Conservation (phyloP, 495 filamentous ascomycete genomes). For the Neurospora sp. region DNA sequence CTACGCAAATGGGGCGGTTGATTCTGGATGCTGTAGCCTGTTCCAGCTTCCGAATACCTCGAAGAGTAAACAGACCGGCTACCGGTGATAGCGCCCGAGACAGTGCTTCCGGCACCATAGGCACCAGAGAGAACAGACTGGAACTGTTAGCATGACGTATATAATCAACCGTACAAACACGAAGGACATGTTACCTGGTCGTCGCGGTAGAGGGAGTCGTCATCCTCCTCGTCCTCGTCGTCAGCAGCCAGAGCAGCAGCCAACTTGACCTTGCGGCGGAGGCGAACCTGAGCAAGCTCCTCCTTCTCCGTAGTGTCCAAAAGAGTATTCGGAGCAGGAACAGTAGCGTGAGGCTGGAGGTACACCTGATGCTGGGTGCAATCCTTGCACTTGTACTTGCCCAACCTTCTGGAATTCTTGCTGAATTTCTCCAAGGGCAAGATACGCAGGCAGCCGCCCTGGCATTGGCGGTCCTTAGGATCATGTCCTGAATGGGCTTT, state of each 20-base stretch:
- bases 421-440: constrained; percentile 46
- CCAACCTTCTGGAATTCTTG: constrained; percentile 43
- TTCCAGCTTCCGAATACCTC: neutral
- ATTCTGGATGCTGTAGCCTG: neutral
- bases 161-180: neutral
- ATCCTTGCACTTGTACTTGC: constrained; percentile 8
- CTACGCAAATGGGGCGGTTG: neutral
- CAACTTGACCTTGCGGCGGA: neutral
- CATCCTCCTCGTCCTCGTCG: neutral
- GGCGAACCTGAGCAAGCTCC: neutral
- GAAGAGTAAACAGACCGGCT: neutral
- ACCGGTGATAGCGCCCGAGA: neutral
- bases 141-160: neutral
- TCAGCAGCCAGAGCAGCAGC: neutral
- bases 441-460: constrained; percentile 37
- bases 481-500: constrained; percentile 8
- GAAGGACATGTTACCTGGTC: neutral
- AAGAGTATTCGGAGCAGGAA: neutral
- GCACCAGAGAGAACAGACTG: neutral
- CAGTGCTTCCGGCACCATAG: neutral
- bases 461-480: constrained; percentile 22
- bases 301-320: neutral
- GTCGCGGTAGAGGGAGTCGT: neutral
- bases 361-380: neutral
- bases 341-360: neutral